A percentile compares a stretch with the other conserved stretches of the same genome.
Evolutionary conservation across 345 rosid species (phyloP).

Genomic region (Linum usitatissimum): DNA sequence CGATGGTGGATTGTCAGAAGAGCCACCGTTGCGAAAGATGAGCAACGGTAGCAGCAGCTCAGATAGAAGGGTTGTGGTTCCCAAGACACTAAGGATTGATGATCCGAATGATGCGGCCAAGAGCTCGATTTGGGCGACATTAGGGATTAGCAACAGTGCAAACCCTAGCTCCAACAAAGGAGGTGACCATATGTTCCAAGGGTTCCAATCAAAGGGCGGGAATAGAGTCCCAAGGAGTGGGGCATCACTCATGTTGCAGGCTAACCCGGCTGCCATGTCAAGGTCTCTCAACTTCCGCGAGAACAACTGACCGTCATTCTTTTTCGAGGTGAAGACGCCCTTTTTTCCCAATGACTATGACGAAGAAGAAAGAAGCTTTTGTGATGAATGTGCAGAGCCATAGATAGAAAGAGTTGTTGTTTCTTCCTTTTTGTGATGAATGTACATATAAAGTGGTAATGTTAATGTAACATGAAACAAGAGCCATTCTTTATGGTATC

Average conservation of each 20-base stretch:
- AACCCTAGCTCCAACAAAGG: conserved; percentile 17
- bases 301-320: conserved; percentile 19
- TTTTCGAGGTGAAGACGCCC: no score
- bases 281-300: conserved; percentile 62
- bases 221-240: conserved; percentile 19
- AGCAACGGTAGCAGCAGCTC: not conserved
- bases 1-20: conserved; percentile 7
- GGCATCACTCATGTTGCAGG: conserved; percentile 36
- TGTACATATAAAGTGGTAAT: no score
- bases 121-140: not conserved
- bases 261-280: conserved; percentile 69
- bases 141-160: not conserved
- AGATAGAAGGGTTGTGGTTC: conserved; percentile 3
- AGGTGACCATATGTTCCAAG: conserved; percentile 30
- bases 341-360: no score
- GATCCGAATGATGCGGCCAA: conserved; percentile 3
- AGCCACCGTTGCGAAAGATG: conserved; percentile 4
- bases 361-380: no score
- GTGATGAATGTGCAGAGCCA: no score
- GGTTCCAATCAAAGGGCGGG: conserved; percentile 32
- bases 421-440: no score
- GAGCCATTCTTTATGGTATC: no score
- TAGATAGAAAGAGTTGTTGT: no score
- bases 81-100: conserved; percentile 11
- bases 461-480: no score